Evolutionary conservation across 2,329 filamentous ascomycete species (phyloP).

Genomic region (Cyclaneusma minus): DNA sequence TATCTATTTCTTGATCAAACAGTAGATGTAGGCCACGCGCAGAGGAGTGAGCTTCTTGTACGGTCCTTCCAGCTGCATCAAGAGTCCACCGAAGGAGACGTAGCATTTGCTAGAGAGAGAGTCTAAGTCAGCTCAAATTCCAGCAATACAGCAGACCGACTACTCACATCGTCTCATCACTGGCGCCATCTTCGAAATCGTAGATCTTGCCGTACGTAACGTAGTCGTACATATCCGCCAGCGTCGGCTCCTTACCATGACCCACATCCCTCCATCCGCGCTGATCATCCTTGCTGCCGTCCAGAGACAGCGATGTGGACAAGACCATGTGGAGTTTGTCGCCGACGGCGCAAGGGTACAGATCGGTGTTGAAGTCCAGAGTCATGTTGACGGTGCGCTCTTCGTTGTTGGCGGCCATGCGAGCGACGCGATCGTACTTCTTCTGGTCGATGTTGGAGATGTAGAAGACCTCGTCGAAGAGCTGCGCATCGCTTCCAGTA

Average conservation of each 20-base stretch:
- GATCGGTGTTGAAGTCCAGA: conserved; percentile 87
- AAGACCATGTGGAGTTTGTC: conserved; percentile 71
- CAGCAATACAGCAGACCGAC: conserved; percentile 5
- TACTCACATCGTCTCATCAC: conserved; percentile 74
- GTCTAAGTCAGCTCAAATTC: conserved; percentile 3
- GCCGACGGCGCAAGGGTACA: conserved; percentile 62
- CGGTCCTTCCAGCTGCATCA: conserved; percentile 83
- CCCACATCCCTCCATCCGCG: conserved; percentile 70
- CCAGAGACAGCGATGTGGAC: conserved; percentile 71
- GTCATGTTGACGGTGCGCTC: conserved; percentile 64
- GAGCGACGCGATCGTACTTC: conserved; percentile 92
- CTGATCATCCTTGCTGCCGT: conserved; percentile 64
- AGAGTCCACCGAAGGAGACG: conserved; percentile 80
- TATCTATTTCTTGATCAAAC: conserved; percentile 75
- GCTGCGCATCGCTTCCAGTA: conserved; percentile 79
- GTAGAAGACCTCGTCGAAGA: conserved; percentile 87
- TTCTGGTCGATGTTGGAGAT: conserved; percentile 64
- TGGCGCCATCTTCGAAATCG: conserved; percentile 65
- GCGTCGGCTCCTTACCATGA: conserved; percentile 36
- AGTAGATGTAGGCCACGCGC: conserved; percentile 84
- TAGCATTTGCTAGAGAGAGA: conserved; percentile 63
- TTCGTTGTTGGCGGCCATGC: conserved; percentile 60
- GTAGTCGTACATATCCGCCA: conserved; percentile 74
- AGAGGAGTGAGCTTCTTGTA: conserved; percentile 90
- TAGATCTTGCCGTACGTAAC: conserved; percentile 84